Base-by-base conservation (phyloP, 2,329 filamentous ascomycete species). In the Anisogramma anomala region DNA sequence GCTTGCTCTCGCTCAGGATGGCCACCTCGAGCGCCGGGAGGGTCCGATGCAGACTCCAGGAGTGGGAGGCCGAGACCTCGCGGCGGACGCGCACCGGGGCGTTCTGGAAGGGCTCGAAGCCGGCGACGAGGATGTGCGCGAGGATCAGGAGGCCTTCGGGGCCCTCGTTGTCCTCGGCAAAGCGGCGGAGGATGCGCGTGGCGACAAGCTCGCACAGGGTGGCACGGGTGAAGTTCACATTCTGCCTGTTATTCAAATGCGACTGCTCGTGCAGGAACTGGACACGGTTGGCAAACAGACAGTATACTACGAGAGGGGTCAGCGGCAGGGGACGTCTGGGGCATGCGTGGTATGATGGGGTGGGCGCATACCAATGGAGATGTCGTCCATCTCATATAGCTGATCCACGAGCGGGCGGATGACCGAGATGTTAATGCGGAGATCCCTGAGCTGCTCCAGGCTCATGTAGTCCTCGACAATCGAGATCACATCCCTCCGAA, bases 91-190 rank as follows among this genome's bases (percentile, higher is more conserved):
- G 71, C 1, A 69, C 63, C 0, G 85, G 85, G 0, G 84, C 84
- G 50, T 84, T 84, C 60, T 91, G 84, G 52, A 91, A 91, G 1
- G 85, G 84, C 52, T 87, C 81, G 52, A 93, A 91, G 11, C 83
- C 82, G 13, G 84, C 82, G 11, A 93, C 82, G 15, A 91, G 72
- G 23, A 91, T 81, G 51, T 88, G 83, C 5, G 84, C 77, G 5
- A 91, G 68, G 17, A 85, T 65, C 4, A 91, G 65, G 10, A 91
- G 68, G 1, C 84, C 83, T 19, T 78, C 69, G 0, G 77, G 67
- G 4, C 82, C 83, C 11, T 77, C 73, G 44, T 84, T 77, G 51
- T 87, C 79, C 61, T 91, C 84, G 50, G 84, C 80, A 53, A 84
- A 87, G 39, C 82, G 78, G 26, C 85, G 72, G 40, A 91, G 63